phyloP scores from a whole-genome alignment of 345 rosid species.

The Populus tremula region DNA sequence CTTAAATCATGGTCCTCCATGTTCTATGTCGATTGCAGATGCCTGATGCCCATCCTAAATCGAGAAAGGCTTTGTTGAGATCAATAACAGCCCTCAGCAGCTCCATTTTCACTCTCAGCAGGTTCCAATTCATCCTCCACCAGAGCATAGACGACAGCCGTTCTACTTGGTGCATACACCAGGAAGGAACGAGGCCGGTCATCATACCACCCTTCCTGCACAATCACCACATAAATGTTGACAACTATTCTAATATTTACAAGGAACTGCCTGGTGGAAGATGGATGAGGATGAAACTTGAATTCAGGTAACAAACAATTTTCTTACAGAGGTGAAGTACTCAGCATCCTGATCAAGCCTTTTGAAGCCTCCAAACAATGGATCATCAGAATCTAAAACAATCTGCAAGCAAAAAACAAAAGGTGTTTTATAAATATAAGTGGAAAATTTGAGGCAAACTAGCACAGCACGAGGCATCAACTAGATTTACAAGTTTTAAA shows the following conservation, averaged over 20 bases:
- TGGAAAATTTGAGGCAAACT: neutral
- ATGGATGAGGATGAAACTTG: neutral
- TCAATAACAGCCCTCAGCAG: neutral
- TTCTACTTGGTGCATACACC: conserved; percentile 82
- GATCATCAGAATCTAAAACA: conserved; percentile 75
- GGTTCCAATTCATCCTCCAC: conserved; percentile 39
- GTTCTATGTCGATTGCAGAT: neutral
- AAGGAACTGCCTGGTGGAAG: neutral
- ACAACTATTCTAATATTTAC: neutral
- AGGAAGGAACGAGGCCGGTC: conserved; percentile 67
- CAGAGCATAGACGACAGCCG: conserved; percentile 79
- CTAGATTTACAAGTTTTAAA: neutral
- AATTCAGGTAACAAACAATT: neutral
- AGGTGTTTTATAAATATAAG: neutral
- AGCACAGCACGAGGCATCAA: neutral
- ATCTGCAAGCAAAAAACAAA: conserved; percentile 37
- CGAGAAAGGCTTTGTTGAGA: neutral
- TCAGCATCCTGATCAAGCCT: conserved; percentile 63
- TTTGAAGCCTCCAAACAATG: conserved; percentile 71
- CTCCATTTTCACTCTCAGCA: conserved; percentile 21
- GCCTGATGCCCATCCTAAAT: neutral
- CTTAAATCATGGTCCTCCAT: neutral
- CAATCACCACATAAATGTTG: conserved; percentile 10
- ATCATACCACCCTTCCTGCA: conserved; percentile 71
- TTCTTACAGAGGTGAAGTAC: conserved; percentile 68